These are phyloP conservation scores for Albifimbria verrucaria DNA, from an alignment of 2,329 filamentous ascomycete genomes.

Conservation along the genomic window DNA sequence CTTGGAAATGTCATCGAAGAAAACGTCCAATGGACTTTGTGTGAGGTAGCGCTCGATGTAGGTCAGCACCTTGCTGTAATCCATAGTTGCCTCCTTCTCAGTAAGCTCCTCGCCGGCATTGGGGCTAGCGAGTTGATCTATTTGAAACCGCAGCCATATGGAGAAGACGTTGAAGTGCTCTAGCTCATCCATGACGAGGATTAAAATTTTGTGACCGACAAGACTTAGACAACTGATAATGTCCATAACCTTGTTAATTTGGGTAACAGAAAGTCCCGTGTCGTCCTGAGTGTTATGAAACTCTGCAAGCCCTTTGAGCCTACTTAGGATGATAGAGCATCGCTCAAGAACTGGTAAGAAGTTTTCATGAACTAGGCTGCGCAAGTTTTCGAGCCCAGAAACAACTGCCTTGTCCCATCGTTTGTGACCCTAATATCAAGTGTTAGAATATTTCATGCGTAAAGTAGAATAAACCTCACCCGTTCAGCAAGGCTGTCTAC, in stretches of 20 bases:
- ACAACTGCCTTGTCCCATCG: slow-evolving; percentile 89
- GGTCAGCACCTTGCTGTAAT: slow-evolving; percentile 67
- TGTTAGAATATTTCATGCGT: slow-evolving; percentile 13
- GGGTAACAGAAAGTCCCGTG: slow-evolving; percentile 62
- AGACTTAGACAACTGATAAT: slow-evolving; percentile 73
- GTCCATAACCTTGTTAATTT: slow-evolving; percentile 65
- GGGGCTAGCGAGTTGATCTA: slow-evolving; percentile 68
- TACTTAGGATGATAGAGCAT: slow-evolving; percentile 74
- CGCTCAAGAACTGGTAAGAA: slow-evolving; percentile 85
- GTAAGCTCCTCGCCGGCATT: slow-evolving; percentile 65
- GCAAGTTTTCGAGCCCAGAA: slow-evolving; percentile 72
- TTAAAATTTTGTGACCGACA: slow-evolving; percentile 69
- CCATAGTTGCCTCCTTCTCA: slow-evolving; percentile 74
- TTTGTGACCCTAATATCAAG: slow-evolving; percentile 68
- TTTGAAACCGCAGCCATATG: slow-evolving; percentile 78
- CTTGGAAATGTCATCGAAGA: slow-evolving; percentile 48
- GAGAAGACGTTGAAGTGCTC: slow-evolving; percentile 76
- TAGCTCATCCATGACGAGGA: slow-evolving; percentile 71
- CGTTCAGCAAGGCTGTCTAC: slow-evolving; percentile 78
- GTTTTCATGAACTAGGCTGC: slow-evolving; percentile 79
- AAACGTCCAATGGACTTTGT: slow-evolving; percentile 61
- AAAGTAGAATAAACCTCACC: slow-evolving; percentile 41
- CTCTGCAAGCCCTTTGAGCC: slow-evolving; percentile 77
- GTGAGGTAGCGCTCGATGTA: slow-evolving; percentile 74
- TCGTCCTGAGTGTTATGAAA: slow-evolving; percentile 68